phyloP scores from a whole-genome alignment of 331 rosid species.

The Stylosanthes scabra region DNA sequence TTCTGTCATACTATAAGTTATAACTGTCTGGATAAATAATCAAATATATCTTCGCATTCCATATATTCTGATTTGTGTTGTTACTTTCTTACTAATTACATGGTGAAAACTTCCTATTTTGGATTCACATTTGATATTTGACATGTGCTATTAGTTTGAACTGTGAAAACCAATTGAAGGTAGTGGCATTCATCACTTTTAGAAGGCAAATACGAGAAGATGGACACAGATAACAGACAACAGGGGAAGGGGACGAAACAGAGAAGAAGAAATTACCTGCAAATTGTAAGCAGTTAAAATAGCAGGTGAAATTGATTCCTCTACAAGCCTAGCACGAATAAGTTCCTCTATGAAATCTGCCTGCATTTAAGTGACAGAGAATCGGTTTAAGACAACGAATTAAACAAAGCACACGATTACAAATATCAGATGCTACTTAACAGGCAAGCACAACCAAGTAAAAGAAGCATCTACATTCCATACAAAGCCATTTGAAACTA shows the following conservation, averaged over 20 bases:
- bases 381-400: conserved; percentile 22
- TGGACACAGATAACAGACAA: background rate
- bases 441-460: conserved; percentile 19
- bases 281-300: conserved; percentile 56
- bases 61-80: background rate
- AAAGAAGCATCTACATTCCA: conserved; percentile 11
- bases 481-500: no score
- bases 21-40: conserved; percentile 7
- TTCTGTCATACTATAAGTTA: background rate
- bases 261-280: conserved; percentile 54
- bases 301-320: conserved; percentile 63
- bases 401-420: background rate
- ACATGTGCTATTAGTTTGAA: background rate
- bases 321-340: conserved; percentile 75
- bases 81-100: background rate
- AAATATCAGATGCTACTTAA: conserved; percentile 20
- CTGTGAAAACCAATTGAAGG: background rate
- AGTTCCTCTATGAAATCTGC: conserved; percentile 86
- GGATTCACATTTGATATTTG: no score
- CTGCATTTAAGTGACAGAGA: conserved; percentile 54
- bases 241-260: background rate
- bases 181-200: conserved; percentile 12
- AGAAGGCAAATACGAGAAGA: conserved; percentile 15
- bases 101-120: background rate
- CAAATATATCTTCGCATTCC: background rate